phyloP scores from a whole-genome alignment of 192 early-diverging fungal species.

The Dissophora globulifera region DNA sequence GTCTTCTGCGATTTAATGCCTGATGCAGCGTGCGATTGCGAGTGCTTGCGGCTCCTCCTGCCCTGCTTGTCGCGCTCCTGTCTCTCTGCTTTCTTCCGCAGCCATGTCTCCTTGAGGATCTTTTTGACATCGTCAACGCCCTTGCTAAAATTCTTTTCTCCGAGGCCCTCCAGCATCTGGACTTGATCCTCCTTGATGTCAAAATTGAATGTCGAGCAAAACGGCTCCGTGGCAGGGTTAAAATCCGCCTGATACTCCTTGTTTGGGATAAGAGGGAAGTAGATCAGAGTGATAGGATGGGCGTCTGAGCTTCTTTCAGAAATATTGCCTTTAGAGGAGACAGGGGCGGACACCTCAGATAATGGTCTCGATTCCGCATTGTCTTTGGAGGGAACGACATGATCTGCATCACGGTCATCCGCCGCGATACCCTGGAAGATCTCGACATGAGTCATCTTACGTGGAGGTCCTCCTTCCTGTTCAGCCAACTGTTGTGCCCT shows the following conservation, averaged over 20 bases:
- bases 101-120: constrained; percentile 51
- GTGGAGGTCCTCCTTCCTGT: constrained; percentile 51
- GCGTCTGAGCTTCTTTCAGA: constrained; percentile 1
- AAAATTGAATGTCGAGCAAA: constrained; percentile 77
- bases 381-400: constrained; percentile 43
- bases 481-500: constrained; percentile 37
- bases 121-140: constrained; percentile 42
- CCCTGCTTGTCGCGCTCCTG: constrained; percentile 33
- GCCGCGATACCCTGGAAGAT: constrained; percentile 40
- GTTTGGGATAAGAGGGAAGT: constrained; percentile 75
- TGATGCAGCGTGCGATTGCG: background rate
- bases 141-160: constrained; percentile 57
- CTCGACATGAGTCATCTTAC: constrained; percentile 63
- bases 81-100: constrained; percentile 38
- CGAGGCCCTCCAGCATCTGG: constrained; percentile 65
- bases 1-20: background rate
- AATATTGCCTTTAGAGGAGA: background rate
- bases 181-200: constrained; percentile 74
- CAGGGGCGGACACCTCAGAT: background rate
- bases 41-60: constrained; percentile 13
- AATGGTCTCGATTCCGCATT: background rate
- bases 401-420: constrained; percentile 55
- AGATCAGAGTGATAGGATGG: constrained; percentile 63
- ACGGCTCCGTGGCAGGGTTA: constrained; percentile 71
- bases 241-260: constrained; percentile 63